These are phyloP conservation scores for Acanthamoeba sp. DNA, from an alignment of 208 protist species.

Conservation along the genomic window DNA sequence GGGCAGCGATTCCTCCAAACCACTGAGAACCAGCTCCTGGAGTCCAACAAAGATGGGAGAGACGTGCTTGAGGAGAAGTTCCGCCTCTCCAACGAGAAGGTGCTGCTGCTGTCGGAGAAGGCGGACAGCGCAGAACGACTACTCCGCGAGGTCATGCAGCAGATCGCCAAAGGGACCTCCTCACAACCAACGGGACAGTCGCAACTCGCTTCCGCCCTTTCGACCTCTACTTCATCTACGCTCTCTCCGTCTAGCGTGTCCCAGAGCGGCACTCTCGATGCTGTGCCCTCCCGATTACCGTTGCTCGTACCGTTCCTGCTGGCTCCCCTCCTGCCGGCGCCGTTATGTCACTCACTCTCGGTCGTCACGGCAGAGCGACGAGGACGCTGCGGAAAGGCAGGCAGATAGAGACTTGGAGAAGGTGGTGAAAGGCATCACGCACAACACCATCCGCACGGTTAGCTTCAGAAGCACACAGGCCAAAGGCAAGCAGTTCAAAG, in stretches of 20 bases:
- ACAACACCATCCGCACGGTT: conserved; percentile 44
- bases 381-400: not conserved
- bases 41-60: not conserved
- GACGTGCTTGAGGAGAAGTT: conserved; percentile 65
- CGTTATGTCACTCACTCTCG: not conserved
- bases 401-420: conserved; percentile 42
- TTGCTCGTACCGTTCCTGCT: no score
- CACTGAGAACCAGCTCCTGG: conserved; percentile 32
- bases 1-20: not conserved
- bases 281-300: not conserved
- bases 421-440: conserved; percentile 52
- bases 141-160: conserved; percentile 32
- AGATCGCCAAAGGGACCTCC: not conserved
- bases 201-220: not conserved
- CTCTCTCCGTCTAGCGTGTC: not conserved
- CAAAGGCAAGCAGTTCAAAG: conserved; percentile 50
- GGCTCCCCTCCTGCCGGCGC: not conserved
- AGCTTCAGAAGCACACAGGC: not conserved
- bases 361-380: not conserved
- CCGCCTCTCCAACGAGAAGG: conserved; percentile 71
- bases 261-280: not conserved
- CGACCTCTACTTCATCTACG: not conserved
- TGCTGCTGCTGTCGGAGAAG: conserved; percentile 60
- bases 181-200: not conserved
- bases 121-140: conserved; percentile 37